phyloP scores from a whole-genome alignment of 805 yeast genomes.

The Geotrichum ghanense region DNA sequence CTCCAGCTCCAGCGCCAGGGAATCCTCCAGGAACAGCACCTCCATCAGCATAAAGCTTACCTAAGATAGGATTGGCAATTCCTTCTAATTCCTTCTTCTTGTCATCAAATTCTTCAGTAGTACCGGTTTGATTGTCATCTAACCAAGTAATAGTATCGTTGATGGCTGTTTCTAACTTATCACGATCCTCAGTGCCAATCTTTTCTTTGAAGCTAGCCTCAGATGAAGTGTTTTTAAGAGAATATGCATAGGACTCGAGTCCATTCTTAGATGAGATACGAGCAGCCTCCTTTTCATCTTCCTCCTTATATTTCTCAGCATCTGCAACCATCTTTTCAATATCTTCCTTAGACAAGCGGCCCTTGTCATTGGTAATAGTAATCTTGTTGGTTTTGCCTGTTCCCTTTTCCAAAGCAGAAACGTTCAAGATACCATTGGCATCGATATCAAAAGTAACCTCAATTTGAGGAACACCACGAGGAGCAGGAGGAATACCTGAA shows the following conservation, averaged over 20 bases:
- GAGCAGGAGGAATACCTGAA: slow-evolving; percentile 95
- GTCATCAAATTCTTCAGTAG: slow-evolving; percentile 81
- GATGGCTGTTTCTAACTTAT: slow-evolving; percentile 94
- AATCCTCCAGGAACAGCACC: slow-evolving; percentile 67
- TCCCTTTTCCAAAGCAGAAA: slow-evolving; percentile 96
- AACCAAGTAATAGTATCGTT: slow-evolving; percentile 98
- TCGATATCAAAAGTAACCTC: slow-evolving; percentile 99
- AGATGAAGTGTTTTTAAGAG: slow-evolving; percentile 89
- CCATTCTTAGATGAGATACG: slow-evolving; percentile 98
- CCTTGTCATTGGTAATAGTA: slow-evolving; percentile 97
- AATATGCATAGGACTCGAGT: slow-evolving; percentile 95
- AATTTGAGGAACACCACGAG: slow-evolving; percentile 98
- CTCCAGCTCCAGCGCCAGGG: slow-evolving; percentile 42
- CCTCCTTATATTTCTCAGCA: slow-evolving; percentile 98
- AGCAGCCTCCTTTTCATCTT: slow-evolving; percentile 99
- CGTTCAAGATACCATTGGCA: slow-evolving; percentile 99
- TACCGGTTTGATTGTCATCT: slow-evolving; percentile 81
- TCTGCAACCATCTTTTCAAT: slow-evolving; percentile 97
- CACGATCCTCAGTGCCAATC: slow-evolving; percentile 93
- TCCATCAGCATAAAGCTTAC: slow-evolving; percentile 73
- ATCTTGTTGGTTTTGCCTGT: slow-evolving; percentile 98
- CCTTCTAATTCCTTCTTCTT: slow-evolving; percentile 90
- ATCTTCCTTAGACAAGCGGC: slow-evolving; percentile 93
- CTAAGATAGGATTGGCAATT: slow-evolving; percentile 88
- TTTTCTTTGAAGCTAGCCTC: slow-evolving; percentile 97